Evolutionary conservation across 1,284 basidiomycete genomes (phyloP), one percentile per base, ranked within the genome.

Genomic region (Ganoderma lucidum): DNA sequence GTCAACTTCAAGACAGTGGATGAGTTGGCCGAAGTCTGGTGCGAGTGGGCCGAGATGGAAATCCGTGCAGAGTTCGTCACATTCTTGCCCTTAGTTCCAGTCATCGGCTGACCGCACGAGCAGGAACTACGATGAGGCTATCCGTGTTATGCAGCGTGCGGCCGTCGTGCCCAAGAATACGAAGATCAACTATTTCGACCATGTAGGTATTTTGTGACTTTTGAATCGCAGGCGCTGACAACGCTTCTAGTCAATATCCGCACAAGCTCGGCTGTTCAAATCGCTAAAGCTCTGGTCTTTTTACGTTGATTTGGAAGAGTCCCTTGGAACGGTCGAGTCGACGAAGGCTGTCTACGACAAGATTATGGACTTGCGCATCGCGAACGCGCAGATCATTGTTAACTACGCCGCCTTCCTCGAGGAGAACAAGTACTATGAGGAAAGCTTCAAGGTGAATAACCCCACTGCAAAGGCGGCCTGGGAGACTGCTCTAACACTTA

Each of bases 1-100:
- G 91, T 98, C 56, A 94, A 95, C 74, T 99, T 96, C 86, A 95
- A 93, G 80, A 85, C 90, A n/a, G 97, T 99, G 5, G 98, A 99
- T 79, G 98, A 99, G 78, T 87, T 99, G 41, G 98, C 98, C 0
- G 98, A 99, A 81, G 89, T 99, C 17, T 99, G 98, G 98, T 98
- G 96, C 79, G 96, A 98, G 80, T 99, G 97, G 97, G 92, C 98
- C 10, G 97, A 99, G 82, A 92, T 99, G 93, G 98, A 99, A 80
- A 86, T 99, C 61, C 89, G 98, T 45, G 93, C 97, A 62, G 96
- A 96, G 95, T 96, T 80, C 77, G 94, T 88, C 12, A 42, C 37
- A 17, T 10, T 12, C 9, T 12, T 1, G 9, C 28, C 0, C 10
- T 41, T 10, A 35, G 19, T 42, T 66, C 44, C 37, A 23, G 73